Percentiles rank a stretch among this genome's conserved stretches.
These are phyloP conservation scores for Penicillium flavigenum DNA, from an alignment of 495 filamentous ascomycete species.

Conservation along the genomic window DNA sequence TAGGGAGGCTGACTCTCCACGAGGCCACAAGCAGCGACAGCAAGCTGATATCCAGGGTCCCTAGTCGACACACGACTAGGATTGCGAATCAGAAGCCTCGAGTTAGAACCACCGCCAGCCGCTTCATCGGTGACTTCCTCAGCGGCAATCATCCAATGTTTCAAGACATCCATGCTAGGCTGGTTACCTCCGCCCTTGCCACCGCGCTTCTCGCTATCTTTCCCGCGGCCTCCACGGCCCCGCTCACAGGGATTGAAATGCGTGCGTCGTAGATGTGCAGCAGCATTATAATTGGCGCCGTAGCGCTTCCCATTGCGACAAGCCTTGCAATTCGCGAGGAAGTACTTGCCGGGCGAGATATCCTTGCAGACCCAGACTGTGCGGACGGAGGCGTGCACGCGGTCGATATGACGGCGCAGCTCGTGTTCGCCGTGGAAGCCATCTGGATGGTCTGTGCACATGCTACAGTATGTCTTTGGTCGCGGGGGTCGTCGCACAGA, in stretches of 20 bases:
- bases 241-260: conserved; percentile 74
- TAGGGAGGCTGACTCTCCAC: conserved; percentile 10
- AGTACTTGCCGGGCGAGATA: conserved; percentile 55
- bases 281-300: conserved; percentile 92
- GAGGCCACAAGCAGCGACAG: neutral
- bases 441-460: conserved; percentile 74
- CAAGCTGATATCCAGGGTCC: neutral
- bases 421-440: conserved; percentile 96
- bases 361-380: conserved; percentile 84
- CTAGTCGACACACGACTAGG: neutral
- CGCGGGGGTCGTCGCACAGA: conserved; percentile 75
- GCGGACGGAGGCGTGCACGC: conserved; percentile 69
- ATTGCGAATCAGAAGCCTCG: neutral
- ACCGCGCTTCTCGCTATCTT: conserved; percentile 64
- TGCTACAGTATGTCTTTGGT: conserved; percentile 69
- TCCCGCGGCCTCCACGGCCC: conserved; percentile 53
- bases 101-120: neutral
- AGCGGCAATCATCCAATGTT: conserved; percentile 78
- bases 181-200: conserved; percentile 82
- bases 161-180: conserved; percentile 77
- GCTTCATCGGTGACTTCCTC: conserved; percentile 43
- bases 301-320: conserved; percentile 79
- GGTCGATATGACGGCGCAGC: conserved; percentile 79
- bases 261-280: conserved; percentile 83
- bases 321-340: conserved; percentile 83